Evolutionary conservation across 2,329 filamentous ascomycete species (phyloP).

Genomic region (Calonectria honghensis): DNA sequence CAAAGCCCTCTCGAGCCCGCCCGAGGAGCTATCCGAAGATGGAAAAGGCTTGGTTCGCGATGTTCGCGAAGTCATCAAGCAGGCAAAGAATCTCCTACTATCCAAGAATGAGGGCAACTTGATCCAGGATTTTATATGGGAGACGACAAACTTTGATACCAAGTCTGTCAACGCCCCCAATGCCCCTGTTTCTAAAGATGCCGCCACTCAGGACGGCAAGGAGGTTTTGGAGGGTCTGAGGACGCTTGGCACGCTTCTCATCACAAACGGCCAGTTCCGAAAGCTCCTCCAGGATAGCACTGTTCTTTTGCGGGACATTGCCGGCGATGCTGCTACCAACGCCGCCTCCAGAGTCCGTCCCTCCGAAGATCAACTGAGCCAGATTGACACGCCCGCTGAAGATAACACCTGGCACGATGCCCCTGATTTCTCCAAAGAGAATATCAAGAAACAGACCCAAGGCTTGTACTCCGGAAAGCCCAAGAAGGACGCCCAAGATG

Average conservation of each 20-base stretch:
- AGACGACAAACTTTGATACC: conserved; percentile 84
- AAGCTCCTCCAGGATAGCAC: conserved; percentile 90
- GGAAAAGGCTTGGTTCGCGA: conserved; percentile 87
- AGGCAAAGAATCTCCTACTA: conserved; percentile 89
- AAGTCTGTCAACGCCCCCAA: conserved; percentile 77
- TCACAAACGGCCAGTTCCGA: conserved; percentile 97
- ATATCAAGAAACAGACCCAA: conserved; percentile 81
- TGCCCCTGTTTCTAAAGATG: conserved; percentile 83
- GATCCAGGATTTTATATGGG: conserved; percentile 97
- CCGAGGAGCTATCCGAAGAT: conserved; percentile 86
- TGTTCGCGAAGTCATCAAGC: conserved; percentile 84
- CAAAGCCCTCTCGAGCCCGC: conserved; percentile 80
- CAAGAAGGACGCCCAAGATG: conserved; percentile 76
- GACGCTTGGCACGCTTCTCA: conserved; percentile 89
- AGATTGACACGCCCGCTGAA: conserved; percentile 88
- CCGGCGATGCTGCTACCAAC: conserved; percentile 89
- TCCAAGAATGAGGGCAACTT: conserved; percentile 97
- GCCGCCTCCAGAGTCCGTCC: conserved; percentile 86
- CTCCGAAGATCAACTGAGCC: conserved; percentile 82
- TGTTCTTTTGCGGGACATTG: conserved; percentile 90
- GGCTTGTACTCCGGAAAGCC: conserved; percentile 73
- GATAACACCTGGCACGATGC: conserved; percentile 96
- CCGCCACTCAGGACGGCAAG: conserved; percentile 87
- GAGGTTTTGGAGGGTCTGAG: conserved; percentile 89
- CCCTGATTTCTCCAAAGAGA: conserved; percentile 83